Evolutionary conservation across 768 basidiomycete genomes (phyloP).

Genomic region (Suillus decipiens): DNA sequence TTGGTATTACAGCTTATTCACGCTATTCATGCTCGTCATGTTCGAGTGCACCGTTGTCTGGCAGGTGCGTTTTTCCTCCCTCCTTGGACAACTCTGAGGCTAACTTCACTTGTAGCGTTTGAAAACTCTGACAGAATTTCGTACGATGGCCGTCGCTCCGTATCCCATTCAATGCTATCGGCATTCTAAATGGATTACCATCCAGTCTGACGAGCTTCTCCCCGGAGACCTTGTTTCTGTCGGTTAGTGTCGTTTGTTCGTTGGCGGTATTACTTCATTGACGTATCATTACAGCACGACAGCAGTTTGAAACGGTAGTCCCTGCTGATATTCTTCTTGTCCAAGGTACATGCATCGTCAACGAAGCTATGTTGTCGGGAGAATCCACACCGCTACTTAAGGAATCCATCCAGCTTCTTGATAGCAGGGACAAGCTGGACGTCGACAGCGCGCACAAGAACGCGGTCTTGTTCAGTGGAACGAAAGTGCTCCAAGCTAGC

Average conservation of each 20-base stretch:
- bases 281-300: slow-evolving; percentile 47
- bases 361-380: slow-evolving; percentile 98
- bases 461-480: slow-evolving; percentile 89
- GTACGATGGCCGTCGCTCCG: slow-evolving; percentile 94
- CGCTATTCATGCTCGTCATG: slow-evolving; percentile 96
- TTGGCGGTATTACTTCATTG: slow-evolving; percentile 4
- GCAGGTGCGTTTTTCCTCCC: slow-evolving; percentile 63
- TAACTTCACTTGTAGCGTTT: slow-evolving; percentile 62
- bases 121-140: slow-evolving; percentile 89
- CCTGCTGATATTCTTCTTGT: slow-evolving; percentile 94
- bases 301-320: slow-evolving; percentile 79
- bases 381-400: slow-evolving; percentile 97
- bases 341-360: slow-evolving; percentile 92
- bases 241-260: slow-evolving; percentile 46
- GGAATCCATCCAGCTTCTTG: slow-evolving; percentile 88
- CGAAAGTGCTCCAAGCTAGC: slow-evolving; percentile 90
- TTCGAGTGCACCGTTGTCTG: slow-evolving; percentile 99
- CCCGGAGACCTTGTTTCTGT: slow-evolving; percentile 91
- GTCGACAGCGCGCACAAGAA: slow-evolving; percentile 88
- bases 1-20: slow-evolving; percentile 98
- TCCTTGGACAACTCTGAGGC: not conserved
- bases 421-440: slow-evolving; percentile 73
- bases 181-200: slow-evolving; percentile 73
- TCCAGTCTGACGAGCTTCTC: slow-evolving; percentile 85
- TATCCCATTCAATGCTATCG: slow-evolving; percentile 85